Conservation (phyloP, 2,329 filamentous ascomycete species). For the Colletotrichum brevisporum region DNA sequence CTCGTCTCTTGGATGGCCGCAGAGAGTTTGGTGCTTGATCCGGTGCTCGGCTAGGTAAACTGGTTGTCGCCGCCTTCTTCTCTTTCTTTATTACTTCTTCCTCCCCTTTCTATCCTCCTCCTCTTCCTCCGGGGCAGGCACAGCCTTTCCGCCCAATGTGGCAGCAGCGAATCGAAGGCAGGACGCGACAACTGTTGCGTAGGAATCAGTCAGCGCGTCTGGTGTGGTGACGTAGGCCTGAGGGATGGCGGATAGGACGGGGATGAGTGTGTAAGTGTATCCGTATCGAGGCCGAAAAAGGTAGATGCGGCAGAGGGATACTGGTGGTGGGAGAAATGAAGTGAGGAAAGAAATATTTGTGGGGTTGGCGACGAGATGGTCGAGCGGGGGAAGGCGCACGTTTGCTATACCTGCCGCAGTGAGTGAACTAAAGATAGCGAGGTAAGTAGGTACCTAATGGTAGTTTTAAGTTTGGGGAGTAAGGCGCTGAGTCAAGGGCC, state of each 20-base stretch:
- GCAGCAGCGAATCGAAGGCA: background rate
- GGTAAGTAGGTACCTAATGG: background rate
- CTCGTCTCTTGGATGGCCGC: background rate
- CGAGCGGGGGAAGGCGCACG: constrained; percentile 48
- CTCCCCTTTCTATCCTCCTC: constrained; percentile 4
- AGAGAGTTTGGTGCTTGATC: background rate
- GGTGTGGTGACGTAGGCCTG: background rate
- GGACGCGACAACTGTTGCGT: constrained; percentile 21
- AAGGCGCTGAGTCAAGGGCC: constrained; percentile 17
- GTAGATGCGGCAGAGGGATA: constrained; percentile 27
- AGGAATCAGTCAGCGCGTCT: background rate
- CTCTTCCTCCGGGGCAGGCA: constrained; percentile 23
- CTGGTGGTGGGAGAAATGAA: constrained; percentile 43
- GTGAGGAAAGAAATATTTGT: constrained; percentile 43
- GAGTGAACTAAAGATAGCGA: too few species aligned
- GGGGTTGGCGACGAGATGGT: constrained; percentile 46
- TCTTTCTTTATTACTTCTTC: background rate
- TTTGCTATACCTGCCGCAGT: constrained; percentile 11
- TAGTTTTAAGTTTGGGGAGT: background rate
- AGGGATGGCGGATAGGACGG: constrained; percentile 4
- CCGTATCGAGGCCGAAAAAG: constrained; percentile 7
- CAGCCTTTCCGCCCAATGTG: constrained; percentile 3
- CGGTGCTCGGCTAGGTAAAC: background rate
- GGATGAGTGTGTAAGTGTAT: constrained; percentile 35
- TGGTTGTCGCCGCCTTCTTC: background rate